These are phyloP conservation scores for Penicillium concentricum DNA, from an alignment of 2,329 filamentous ascomycete genomes.

Conservation along the genomic window DNA sequence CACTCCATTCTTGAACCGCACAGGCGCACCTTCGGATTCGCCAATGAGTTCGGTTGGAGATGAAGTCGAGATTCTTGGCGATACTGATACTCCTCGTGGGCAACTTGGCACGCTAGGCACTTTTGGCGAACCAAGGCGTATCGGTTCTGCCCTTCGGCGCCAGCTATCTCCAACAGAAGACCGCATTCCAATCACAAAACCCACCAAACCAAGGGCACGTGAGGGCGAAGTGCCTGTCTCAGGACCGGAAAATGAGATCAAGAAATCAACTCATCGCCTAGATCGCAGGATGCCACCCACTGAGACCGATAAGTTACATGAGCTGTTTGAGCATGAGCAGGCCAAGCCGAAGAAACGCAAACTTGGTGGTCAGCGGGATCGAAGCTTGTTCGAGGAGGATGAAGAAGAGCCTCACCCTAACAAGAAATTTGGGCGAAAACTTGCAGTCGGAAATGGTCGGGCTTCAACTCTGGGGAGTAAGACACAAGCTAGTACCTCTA, in stretches of 20 bases:
- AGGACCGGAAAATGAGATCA: not conserved
- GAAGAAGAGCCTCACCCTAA: conserved; percentile 35
- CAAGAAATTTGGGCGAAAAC: conserved; percentile 27
- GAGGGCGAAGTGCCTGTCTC: not conserved
- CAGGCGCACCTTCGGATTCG: conserved; percentile 53
- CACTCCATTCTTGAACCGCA: conserved; percentile 85
- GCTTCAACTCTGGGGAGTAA: conserved; percentile 17
- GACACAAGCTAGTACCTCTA: conserved; percentile 12
- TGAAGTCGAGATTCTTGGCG: conserved; percentile 23
- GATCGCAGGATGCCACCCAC: conserved; percentile 5
- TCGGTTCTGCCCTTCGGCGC: conserved; percentile 4
- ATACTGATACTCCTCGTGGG: not conserved
- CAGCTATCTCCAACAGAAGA: not conserved
- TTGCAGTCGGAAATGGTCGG: conserved; percentile 23
- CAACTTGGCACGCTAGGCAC: not conserved
- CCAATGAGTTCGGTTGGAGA: conserved; percentile 30
- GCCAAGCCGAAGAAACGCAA: conserved; percentile 69
- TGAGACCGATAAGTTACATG: conserved; percentile 24
- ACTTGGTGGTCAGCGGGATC: conserved; percentile 60
- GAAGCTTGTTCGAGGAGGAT: conserved; percentile 68
- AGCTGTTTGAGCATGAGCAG: conserved; percentile 27
- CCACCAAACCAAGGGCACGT: conserved; percentile 6
- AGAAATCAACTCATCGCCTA: conserved; percentile 3
- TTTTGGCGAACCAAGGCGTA: not conserved
- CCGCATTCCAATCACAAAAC: conserved; percentile 4